phyloP scores from a whole-genome alignment of 345 rosid species.

The Lumnitzera littorea region DNA sequence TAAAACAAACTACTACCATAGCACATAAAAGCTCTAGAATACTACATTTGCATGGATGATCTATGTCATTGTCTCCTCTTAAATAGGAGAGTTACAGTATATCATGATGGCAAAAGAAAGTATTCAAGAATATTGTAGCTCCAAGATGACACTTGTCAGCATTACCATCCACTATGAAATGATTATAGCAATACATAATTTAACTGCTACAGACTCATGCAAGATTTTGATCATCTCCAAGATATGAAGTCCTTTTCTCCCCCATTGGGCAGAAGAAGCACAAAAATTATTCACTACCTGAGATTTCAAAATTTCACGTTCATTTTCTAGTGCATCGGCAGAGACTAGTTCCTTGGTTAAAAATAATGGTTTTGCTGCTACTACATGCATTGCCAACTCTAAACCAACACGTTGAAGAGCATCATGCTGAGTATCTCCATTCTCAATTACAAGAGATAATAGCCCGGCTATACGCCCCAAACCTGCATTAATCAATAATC shows the following conservation, averaged over 20 bases:
- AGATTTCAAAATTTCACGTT: conserved; percentile 84
- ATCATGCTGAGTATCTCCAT: conserved; percentile 39
- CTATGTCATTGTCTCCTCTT: too few species aligned
- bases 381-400: conserved; percentile 95
- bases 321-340: conserved; percentile 62
- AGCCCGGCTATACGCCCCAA: conserved; percentile 91
- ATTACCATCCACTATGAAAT: too few species aligned
- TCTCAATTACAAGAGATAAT: conserved; percentile 70
- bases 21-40: too few species aligned
- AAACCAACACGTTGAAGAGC: conserved; percentile 67
- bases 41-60: too few species aligned
- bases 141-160: too few species aligned
- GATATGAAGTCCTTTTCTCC: not conserved
- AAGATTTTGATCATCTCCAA: too few species aligned
- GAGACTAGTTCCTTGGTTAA: conserved; percentile 66
- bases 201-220: too few species aligned
- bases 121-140: too few species aligned
- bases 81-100: too few species aligned
- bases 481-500: conserved; percentile 36
- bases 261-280: not conserved
- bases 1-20: too few species aligned
- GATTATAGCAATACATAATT: too few species aligned
- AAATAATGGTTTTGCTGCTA: conserved; percentile 86
- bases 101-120: too few species aligned
- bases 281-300: conserved; percentile 39